A percentile compares a stretch with the other conserved stretches of the same genome.
Evolutionary conservation across 257 asterid species (phyloP).

Genomic region (Salvia splendens): DNA sequence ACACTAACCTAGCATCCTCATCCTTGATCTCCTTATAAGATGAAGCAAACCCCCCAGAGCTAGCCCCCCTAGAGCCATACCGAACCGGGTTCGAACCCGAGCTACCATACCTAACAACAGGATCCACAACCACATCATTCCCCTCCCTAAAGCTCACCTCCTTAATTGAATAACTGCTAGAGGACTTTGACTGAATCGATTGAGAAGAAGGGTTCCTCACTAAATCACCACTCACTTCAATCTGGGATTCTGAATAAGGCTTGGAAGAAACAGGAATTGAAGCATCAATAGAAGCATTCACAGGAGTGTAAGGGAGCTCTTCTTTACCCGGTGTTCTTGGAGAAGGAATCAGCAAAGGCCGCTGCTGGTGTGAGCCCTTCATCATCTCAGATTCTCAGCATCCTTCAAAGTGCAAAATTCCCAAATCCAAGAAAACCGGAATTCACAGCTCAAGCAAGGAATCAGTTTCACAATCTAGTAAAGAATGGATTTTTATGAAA

Average conservation of each 20-base stretch:
- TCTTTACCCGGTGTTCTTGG: constrained; percentile 37
- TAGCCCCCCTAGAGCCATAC: constrained; percentile 78
- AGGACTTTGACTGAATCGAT: constrained; percentile 55
- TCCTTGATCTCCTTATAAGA: constrained; percentile 85
- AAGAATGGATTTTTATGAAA: too few relatives aligned
- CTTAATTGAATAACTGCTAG: constrained; percentile 59
- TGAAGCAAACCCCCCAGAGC: constrained; percentile 65
- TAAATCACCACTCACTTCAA: constrained; percentile 48
- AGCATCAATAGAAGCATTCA: constrained; percentile 40
- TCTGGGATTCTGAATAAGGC: constrained; percentile 43
- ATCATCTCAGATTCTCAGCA: too few relatives aligned
- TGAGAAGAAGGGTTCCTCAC: constrained; percentile 53
- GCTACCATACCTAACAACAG: constrained; percentile 57
- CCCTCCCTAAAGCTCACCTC: constrained; percentile 70
- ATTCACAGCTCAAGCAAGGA: too few relatives aligned
- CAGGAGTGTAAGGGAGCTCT: constrained; percentile 41
- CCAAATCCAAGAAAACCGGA: too few relatives aligned
- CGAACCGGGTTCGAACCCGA: constrained; percentile 43
- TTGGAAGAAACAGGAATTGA: constrained; percentile 33
- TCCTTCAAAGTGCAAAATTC: too few relatives aligned
- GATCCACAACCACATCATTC: constrained; percentile 26
- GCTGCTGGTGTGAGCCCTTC: too few relatives aligned
- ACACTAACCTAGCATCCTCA: constrained; percentile 78
- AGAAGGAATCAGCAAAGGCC: constrained; percentile 44
- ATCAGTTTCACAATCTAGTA: too few relatives aligned